Evolutionary conservation across 495 filamentous ascomycete species (phyloP), one percentile per base, ranked within the genome.

Genomic region (Penicillium daleae): DNA sequence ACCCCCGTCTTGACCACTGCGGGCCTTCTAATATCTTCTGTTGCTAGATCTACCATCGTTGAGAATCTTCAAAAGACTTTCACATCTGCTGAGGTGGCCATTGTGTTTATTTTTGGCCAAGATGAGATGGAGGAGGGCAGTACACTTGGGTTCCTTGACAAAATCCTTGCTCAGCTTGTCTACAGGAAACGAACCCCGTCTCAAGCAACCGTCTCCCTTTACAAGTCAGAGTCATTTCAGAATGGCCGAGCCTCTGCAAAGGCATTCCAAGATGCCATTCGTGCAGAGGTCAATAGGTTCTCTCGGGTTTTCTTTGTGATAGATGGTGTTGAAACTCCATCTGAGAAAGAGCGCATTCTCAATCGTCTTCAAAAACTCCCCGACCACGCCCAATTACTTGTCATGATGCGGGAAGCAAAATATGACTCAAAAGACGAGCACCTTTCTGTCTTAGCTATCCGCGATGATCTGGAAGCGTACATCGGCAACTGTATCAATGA

Each of bases 311-410:
- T 74, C 2, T 62, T 78, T 7, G 44, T 78, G 0, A 66, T 78
- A 7, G 75, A 78, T 53, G 75, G 74, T 0, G 26, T 78, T 0
- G 75, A 78, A 29, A 61, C 67, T 56, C 19, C 65, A 3, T 51
- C 67, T 0, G 75, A 78, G 1, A 74, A 69, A 21, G 75, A 78
- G 0, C 69, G 75, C 1, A 61, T 78, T 15, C 52, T 78, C 10
- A 44, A n/a, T 50, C 69, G 74, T 0, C 64, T 78, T 19, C 72
- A 78, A 24, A 78, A 76, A 40, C 72, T 78, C 1, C 75, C 75
- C 0, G 62, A 76, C 12, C 73, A 78, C 13, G 65, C 68, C 19
- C 75, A 78, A 48, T 64, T 76, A 56, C 55, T 78, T 12, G 62
- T 78, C 6, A 76, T 71, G 1, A n/a, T 71, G 9, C 68, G 75